Percentiles rank a stretch among this genome's conserved stretches.
These are phyloP conservation scores for Suillus occidentalis DNA, from an alignment of 768 basidiomycete genomes.

Conservation along the genomic window DNA sequence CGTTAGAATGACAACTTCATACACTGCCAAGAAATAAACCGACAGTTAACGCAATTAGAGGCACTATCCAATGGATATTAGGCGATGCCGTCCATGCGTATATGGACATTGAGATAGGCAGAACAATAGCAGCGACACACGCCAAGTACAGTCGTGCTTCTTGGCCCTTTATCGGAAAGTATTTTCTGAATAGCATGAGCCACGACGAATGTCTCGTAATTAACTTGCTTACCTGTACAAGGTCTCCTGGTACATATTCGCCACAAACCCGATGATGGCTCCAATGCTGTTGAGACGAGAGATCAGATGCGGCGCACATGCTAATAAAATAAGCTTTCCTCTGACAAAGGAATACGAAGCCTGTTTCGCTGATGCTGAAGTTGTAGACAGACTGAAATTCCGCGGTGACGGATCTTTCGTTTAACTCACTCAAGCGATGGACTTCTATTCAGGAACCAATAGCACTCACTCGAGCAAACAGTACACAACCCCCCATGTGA, in stretches of 20 bases:
- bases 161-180: slow-evolving; percentile 29
- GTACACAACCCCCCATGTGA: slow-evolving; percentile 74
- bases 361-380: background rate
- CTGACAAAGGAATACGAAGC: slow-evolving; percentile 33
- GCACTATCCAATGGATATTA: slow-evolving; percentile 57
- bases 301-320: background rate
- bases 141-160: slow-evolving; percentile 63
- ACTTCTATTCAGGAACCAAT: background rate
- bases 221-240: slow-evolving; percentile 42
- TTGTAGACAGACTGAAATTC: slow-evolving; percentile 3
- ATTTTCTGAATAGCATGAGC: slow-evolving; percentile 28
- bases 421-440: background rate
- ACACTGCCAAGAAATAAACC: background rate
- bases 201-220: background rate
- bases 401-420: slow-evolving; percentile 17
- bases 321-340: slow-evolving; percentile 35
- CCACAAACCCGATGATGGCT: slow-evolving; percentile 42
- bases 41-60: slow-evolving; percentile 23
- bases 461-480: slow-evolving; percentile 52
- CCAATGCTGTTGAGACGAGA: slow-evolving; percentile 46
- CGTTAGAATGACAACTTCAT: slow-evolving; percentile 5
- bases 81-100: slow-evolving; percentile 70
- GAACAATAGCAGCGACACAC: slow-evolving; percentile 51
- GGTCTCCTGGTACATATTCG: slow-evolving; percentile 47
- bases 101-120: slow-evolving; percentile 63